Evolutionary conservation across 75 land plant genomes (phyloP).

Genomic region (Larix kaempferi): DNA sequence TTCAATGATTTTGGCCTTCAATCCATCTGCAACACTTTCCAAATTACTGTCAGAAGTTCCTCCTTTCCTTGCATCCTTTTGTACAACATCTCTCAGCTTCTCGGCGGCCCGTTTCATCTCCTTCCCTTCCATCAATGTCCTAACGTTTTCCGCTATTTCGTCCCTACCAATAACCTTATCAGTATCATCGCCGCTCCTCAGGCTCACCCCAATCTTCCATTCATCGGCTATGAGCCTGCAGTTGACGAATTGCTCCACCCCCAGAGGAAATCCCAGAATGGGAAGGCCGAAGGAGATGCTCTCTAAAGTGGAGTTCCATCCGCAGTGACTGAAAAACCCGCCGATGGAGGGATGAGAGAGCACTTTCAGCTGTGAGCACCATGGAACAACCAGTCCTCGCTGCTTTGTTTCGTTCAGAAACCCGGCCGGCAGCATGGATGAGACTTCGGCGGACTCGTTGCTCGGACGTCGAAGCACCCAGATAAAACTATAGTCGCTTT

Average conservation of each 20-base stretch:
- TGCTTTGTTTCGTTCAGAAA: constrained; percentile 13
- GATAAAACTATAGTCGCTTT: neutral
- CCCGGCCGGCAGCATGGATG: neutral
- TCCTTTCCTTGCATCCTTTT: too few relatives aligned
- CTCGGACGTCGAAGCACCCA: constrained; percentile 12
- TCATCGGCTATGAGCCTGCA: neutral
- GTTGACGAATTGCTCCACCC: constrained; percentile 9
- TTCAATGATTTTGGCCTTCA: too few relatives aligned
- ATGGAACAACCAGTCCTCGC: constrained; percentile 9
- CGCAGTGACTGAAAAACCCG: constrained; percentile 37
- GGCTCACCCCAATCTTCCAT: neutral
- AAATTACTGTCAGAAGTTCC: too few relatives aligned
- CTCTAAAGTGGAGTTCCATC: constrained; percentile 39
- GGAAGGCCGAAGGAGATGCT: constrained; percentile 19
- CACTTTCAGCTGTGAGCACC: constrained; percentile 30
- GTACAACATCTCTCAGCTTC: too few relatives aligned
- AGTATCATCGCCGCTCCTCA: too few relatives aligned
- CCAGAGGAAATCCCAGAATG: constrained; percentile 17
- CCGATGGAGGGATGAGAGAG: constrained; percentile 27
- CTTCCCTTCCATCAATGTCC: too few relatives aligned
- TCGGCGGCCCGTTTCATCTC: too few relatives aligned
- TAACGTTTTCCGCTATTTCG: neutral
- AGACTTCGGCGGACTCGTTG: neutral
- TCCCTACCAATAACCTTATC: neutral
- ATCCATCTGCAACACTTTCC: too few relatives aligned